A percentile compares a stretch with the other conserved stretches of the same genome.
phyloP scores from a whole-genome alignment of 2,329 filamentous ascomycete species.

The Teratosphaeria epicoccoides region DNA sequence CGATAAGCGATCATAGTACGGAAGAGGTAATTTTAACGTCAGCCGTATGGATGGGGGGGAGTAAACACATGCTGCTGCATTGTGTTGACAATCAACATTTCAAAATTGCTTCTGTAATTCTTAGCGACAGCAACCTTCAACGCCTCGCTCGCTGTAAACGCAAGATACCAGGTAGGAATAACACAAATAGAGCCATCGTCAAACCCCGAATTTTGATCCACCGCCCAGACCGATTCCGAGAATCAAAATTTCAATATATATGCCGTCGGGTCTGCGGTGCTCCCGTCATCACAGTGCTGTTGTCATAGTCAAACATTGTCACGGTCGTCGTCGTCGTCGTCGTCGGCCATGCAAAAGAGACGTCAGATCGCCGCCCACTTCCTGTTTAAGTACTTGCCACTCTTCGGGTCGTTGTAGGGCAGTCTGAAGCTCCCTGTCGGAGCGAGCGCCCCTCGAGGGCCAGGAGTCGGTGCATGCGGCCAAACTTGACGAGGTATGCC shows the following conservation, averaged over 20 bases:
- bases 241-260: background rate
- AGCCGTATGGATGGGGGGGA: too few species aligned
- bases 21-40: too few species aligned
- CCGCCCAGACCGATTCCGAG: background rate
- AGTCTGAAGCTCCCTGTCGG: background rate
- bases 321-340: too few species aligned
- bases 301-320: background rate
- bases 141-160: background rate
- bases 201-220: background rate
- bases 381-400: background rate
- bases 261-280: too few species aligned
- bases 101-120: too few species aligned
- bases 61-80: too few species aligned
- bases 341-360: too few species aligned
- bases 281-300: too few species aligned
- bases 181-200: background rate
- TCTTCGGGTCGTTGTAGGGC: slow-evolving; percentile 2
- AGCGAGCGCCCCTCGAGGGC: background rate
- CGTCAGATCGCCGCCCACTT: background rate
- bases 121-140: background rate
- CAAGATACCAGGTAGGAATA: background rate
- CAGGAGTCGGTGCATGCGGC: background rate
- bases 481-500: background rate
- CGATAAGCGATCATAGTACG: too few species aligned
- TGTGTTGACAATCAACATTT: too few species aligned